Percentiles rank a stretch among this genome's conserved stretches.
phyloP scores from a whole-genome alignment of 2,329 filamentous ascomycete genomes.

The Penicillium capsulatum region DNA sequence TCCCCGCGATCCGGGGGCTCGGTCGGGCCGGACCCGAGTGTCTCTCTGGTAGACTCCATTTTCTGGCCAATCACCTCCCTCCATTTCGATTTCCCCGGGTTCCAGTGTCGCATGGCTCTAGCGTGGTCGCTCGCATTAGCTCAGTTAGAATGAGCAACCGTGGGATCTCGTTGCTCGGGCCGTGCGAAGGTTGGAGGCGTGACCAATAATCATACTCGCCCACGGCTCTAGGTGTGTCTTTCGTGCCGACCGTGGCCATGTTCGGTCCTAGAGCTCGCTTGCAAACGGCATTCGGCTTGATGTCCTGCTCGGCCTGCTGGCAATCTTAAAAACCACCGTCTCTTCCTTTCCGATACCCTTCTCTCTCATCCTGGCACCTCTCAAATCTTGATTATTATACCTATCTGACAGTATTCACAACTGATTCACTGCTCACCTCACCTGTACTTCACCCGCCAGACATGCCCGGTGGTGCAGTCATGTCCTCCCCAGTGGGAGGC shows the following conservation, averaged over 20 bases:
- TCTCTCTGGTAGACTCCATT: conserved; percentile 22
- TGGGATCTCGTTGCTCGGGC: conserved; percentile 4
- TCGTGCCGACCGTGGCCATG: conserved; percentile 7
- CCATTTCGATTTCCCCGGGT: conserved; percentile 9
- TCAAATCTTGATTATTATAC: too few relatives aligned
- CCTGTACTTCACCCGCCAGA: too few relatives aligned
- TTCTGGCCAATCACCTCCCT: not conserved
- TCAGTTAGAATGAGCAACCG: conserved; percentile 10
- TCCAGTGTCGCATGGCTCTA: conserved; percentile 12
- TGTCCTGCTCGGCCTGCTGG: not conserved
- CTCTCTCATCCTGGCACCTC: conserved; percentile 4
- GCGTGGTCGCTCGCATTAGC: conserved; percentile 8
- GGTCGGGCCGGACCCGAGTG: conserved; percentile 21
- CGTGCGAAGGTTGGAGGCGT: conserved; percentile 1
- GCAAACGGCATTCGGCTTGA: not conserved
- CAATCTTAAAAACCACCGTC: conserved; percentile 1
- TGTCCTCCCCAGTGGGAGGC: conserved; percentile 32
- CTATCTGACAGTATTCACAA: not conserved
- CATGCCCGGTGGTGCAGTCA: conserved; percentile 27
- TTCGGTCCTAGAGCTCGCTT: conserved; percentile 7
- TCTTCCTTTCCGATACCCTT: conserved; percentile 3
- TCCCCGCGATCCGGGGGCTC: conserved; percentile 11
- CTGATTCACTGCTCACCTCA: too few relatives aligned
- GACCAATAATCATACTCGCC: not conserved
- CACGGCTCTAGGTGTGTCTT: conserved; percentile 4